Evolutionary conservation across 495 filamentous ascomycete species (phyloP).

Genomic region (Annulohypoxylon bovei): DNA sequence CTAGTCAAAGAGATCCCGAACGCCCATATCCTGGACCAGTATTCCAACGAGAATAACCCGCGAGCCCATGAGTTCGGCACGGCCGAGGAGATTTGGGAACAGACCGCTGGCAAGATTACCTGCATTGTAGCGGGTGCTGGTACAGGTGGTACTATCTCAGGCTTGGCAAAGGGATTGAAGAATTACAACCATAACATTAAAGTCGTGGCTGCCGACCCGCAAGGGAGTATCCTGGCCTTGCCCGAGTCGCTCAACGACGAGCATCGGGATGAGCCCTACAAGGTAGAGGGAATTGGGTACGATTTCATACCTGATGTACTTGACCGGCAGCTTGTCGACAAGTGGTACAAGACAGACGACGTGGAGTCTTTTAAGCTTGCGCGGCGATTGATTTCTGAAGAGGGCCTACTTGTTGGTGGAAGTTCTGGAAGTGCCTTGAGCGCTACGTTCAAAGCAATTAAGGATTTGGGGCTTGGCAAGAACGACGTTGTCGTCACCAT

Average conservation of each 20-base stretch:
- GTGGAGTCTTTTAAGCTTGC: conserved; percentile 90
- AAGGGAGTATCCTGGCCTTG: conserved; percentile 86
- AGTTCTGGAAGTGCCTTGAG: conserved; percentile 94
- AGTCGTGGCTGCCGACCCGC: conserved; percentile 90
- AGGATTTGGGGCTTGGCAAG: conserved; percentile 76
- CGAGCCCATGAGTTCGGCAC: conserved; percentile 94
- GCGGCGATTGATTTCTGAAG: conserved; percentile 89
- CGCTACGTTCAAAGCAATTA: conserved; percentile 80
- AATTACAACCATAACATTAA: conserved; percentile 87
- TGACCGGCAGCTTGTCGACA: conserved; percentile 81
- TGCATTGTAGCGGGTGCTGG: conserved; percentile 92
- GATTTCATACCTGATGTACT: conserved; percentile 97
- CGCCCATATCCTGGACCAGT: conserved; percentile 96
- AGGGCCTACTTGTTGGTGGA: conserved; percentile 93
- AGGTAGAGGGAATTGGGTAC: conserved; percentile 98
- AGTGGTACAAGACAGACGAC: conserved; percentile 98
- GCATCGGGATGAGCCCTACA: conserved; percentile 84
- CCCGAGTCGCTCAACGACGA: conserved; percentile 81
- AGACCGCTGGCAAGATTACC: conserved; percentile 85
- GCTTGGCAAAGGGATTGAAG: conserved; percentile 82
- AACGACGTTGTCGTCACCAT: conserved; percentile 89
- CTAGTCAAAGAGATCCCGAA: conserved; percentile 96
- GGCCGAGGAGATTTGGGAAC: conserved; percentile 94
- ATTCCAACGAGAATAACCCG: conserved; percentile 91
- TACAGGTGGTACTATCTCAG: conserved; percentile 95